Base-by-base conservation (phyloP, 805 yeast genomes). In the Monosporozyma servazzii region DNA sequence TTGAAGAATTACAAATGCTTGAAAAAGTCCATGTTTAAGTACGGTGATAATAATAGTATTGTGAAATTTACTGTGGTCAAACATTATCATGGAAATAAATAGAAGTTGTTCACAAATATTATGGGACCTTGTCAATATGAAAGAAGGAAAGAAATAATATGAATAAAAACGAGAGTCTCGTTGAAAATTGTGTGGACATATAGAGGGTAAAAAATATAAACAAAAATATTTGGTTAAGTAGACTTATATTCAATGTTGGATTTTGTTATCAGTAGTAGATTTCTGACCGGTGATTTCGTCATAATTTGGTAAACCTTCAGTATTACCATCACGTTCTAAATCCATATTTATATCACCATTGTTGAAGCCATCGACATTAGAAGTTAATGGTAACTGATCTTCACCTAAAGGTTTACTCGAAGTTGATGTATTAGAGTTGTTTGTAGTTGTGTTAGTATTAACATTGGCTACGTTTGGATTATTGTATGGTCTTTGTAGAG, bases 221-320 rank as follows among this genome's bases (percentile, higher is more conserved):
- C n/a, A n/a, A n/a, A n/a, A n/a, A 37, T 37, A 18, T 37, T 3
- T 18, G 10, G 11, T 17, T 37, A 18, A 42, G 23, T 13, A 29
- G 5, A 9, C 17, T 29, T 27, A 39, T 25, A 27, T 11, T 43
- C 46, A 58, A 40, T 50, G 48, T 48, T 60, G 63, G 27, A 60
- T 54, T 50, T 60, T 60, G 52, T 56, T 56, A 51, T 60, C 64
- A 17, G 55, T 54, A 18, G 52, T 45, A 4, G 53, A 47, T 11
- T 29, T 53, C 13, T 50, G 51, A n/a, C 53, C 52, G 8, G 51
- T 41, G 13, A 59, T 56, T 9, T 60, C 61, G 25, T 55, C 56
- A 49, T 60, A 60, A 9, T 48, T 49, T 20, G 64, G 64, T 18
- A 59, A 53, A 13, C 48, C 11, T 44, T 29, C 10, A 47, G 42